Base-by-base conservation (phyloP, 139 green algal genomes). In the Dunaliella sp. region DNA sequence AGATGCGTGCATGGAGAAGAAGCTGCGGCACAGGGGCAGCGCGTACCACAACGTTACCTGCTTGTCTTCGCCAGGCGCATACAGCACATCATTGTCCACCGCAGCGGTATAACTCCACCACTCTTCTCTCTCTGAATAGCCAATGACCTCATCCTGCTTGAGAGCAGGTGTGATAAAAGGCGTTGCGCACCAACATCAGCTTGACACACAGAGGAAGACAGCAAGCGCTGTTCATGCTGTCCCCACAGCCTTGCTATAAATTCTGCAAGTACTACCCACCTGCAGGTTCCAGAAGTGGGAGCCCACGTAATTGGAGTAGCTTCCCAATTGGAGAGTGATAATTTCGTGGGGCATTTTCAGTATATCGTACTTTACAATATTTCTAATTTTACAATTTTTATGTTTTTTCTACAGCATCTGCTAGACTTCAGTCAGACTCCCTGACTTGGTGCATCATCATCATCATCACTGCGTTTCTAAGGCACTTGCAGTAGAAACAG, bases 211-310 rank as follows among this genome's bases (percentile, higher is more conserved):
- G n/a, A n/a, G n/a, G n/a, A n/a, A n/a, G n/a, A n/a, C n/a, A n/a
- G n/a, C n/a, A n/a, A n/a, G n/a, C n/a, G n/a, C n/a, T n/a, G n/a
- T n/a, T n/a, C n/a, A n/a, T n/a, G n/a, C n/a, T n/a, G n/a, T n/a
- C n/a, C n/a, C n/a, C n/a, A n/a, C n/a, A n/a, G n/a, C n/a, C n/a
- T n/a, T n/a, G n/a, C n/a, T n/a, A n/a, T n/a, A n/a, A n/a, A n/a
- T n/a, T n/a, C n/a, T n/a, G n/a, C n/a, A n/a, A n/a, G n/a, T n/a
- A n/a, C n/a, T n/a, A 58, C 78, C 28, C 57, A 93, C 95, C 92
- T 98, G 95, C 16, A 98, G 86, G 85, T 98, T 98, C 96, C 96
- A 98, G 80, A 93, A 97, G 85, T 98, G 96, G 1, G 96, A 86
- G 2, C 93, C 96, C 0, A 95, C 90, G 76, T 92, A 95, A 84